Evolutionary conservation across 352 stramenopile genomes (phyloP), one percentile per base, ranked within the genome.

Genomic region (Phytopythium helicoides): DNA sequence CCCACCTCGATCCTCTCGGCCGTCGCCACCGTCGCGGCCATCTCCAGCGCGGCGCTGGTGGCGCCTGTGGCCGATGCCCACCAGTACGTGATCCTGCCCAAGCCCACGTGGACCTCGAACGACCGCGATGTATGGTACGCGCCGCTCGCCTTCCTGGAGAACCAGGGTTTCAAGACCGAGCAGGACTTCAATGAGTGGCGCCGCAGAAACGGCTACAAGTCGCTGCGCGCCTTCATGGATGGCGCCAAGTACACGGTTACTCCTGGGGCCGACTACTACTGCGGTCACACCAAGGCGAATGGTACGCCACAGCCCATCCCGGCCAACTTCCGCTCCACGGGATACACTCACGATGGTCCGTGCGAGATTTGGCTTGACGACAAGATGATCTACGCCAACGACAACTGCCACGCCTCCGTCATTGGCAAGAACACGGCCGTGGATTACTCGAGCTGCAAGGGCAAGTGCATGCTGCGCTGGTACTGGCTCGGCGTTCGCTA

Each of bases 101-200:
- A 61, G 18, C 69, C 66, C 18, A 76, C 66, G 38, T 79, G 62
- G 47, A 76, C 60, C 14, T 65, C 69, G 16, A 49, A 63, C 34
- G 64, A 69, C 38, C 59, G 58, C 28, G 62, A 54, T 22, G 65
- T 62, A 39, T 66, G 73, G 62, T 73, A 73, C 56, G 66, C 69
- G 0, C 73, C 67, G 19, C 47, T 77, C 23, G 73, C 68, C 31
- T 79, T 79, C 54, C 60, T 81, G 11, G 73, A 81, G 58, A 56
- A 68, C 48, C 73, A 81, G 42, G 65, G 60, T 18, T 77, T 67
- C 47, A 56, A 66, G 16, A 79, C 68, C 14, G 62, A 64, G 12
- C 56, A 61, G 5, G 73, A 84, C 41, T 75, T 81, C 26, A 72
- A 64, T 9, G 58, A 38, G 15, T 84, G 65, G 59, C 59, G 66